Conservation (phyloP, 345 rosid genomes). For the Crucihimalaya himalaica region DNA sequence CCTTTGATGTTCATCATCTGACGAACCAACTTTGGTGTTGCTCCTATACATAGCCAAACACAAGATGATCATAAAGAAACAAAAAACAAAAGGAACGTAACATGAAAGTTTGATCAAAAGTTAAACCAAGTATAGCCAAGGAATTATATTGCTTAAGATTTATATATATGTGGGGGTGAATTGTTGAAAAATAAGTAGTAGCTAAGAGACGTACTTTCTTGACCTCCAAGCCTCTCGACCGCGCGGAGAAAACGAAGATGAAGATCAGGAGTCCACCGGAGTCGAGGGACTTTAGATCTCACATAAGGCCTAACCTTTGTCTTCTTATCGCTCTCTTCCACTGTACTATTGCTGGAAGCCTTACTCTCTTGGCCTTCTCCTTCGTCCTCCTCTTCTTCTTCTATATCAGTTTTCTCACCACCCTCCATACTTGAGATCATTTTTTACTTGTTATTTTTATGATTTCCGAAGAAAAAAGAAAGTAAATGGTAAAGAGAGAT, state of each 20-base stretch:
- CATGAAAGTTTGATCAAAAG: not conserved
- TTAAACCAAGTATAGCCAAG: not conserved
- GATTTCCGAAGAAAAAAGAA: not conserved
- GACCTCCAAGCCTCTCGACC: slow-evolving; percentile 84
- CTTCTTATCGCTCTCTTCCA: slow-evolving; percentile 73
- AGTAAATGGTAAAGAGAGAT: not conserved
- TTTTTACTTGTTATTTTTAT: not conserved
- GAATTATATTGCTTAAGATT: not conserved
- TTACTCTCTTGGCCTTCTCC: slow-evolving; percentile 48
- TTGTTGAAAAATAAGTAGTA: not conserved
- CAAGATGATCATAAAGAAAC: slow-evolving; percentile 2
- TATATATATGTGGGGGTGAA: not conserved
- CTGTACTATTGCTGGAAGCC: slow-evolving; percentile 85
- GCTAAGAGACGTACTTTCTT: slow-evolving; percentile 62
- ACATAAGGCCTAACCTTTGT: slow-evolving; percentile 64
- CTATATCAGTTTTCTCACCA: not conserved
- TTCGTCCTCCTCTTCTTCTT: slow-evolving; percentile 31
- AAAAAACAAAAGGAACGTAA: not conserved
- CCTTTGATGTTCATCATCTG: slow-evolving; percentile 85
- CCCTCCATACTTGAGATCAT: slow-evolving; percentile 25
- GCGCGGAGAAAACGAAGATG: slow-evolving; percentile 78
- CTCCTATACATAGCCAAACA: slow-evolving; percentile 46
- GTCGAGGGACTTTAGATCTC: slow-evolving; percentile 76
- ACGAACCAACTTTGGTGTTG: slow-evolving; percentile 86
- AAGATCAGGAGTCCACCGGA: slow-evolving; percentile 91